Base-by-base conservation (phyloP, 768 basidiomycete genomes). In the Mrakia frigida region DNA sequence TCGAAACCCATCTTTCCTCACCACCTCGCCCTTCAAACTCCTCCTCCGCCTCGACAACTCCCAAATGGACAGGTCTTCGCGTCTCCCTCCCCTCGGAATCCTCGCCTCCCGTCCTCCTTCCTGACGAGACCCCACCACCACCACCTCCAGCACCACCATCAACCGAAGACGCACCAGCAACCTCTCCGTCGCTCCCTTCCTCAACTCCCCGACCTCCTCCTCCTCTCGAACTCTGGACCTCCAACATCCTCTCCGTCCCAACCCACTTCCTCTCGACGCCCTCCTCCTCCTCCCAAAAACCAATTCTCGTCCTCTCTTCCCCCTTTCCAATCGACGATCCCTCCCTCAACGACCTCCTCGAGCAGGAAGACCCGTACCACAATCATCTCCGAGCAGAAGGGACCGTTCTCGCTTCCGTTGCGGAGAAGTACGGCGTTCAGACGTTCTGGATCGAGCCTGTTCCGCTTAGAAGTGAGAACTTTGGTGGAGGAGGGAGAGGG, bases 1-100 rank as follows among this genome's bases (percentile, higher is more conserved):
- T 97, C 60, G 94, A 97, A 82, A 89, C 90, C 0, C 91, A 93
- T 83, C 92, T 94, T 21, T 68, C 65, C 25, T n/a, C 23, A 5
- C 65, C 65, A n/a, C 65, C 65, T 25, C 9, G 21, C 3, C 37
- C 37, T 13, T 25, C 65, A 18, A 50, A 3, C 39, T 68, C 37
- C 0, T 25, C 65, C 65, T 68, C 65, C 23, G 25, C 65, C 0
- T 9, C 65, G 63, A 35, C 33, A 6, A 18, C 65, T n/a, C 56
- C 56, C 37, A 39, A 68, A n/a, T 68, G 65, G 65, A 68, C 65
- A 7, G 65, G 65, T 41, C 65, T 68, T 37, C 65, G 65, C 33
- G 65, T 68, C 65, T 68, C 65, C 35, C 65, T 68, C 35, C 39
- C 39, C 6, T 10, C 65, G 35, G 65, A 68, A 41, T 68, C 37